Base-by-base conservation (phyloP, 2,329 filamentous ascomycete genomes). In the Sporothrix globosa region DNA sequence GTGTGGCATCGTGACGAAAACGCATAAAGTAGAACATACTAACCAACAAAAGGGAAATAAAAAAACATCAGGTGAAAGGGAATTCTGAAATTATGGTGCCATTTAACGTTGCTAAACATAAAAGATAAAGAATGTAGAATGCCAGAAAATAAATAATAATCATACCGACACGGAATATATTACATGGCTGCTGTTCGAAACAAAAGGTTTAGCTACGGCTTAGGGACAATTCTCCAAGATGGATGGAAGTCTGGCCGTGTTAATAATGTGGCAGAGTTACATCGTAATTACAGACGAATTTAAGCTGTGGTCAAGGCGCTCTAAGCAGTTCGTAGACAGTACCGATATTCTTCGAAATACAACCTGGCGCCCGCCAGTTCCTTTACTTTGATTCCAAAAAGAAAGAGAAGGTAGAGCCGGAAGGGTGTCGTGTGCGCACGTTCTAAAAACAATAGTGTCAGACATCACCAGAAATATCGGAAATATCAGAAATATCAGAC, bases 1-100 rank as follows among this genome's bases (percentile, higher is more conserved):
- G 58, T 63, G 58, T 63, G 58, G 58, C 58, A 63, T 65, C 61
- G 61, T 48, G 41, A 65, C 61, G 48, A 60, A 63, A 63, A 27
- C 17, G 46, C 21, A n/a, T 9, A 30, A 44, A 48, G 21, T 3
- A 63, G 41, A 50, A 65, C 13, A 44, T 11, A 65, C 14, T 9
- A 19, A 50, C 48, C 17, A 56, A 30, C 56, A 17, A 4, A 10
- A 61, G 39, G 21, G 4, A 21, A 46, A 61, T 41, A 17, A 9
- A 6, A 58, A 17, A 53, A 27, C 44, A 48, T 9, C 0, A 41
- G 53, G 41, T n/a, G n/a, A 24, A 4, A 21, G n/a, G 48, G 5
- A 44, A 17, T 5, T 24, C 10, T 19, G 7, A 14, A 48, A 34
- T 21, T 58, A 53, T 67, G 19, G 46, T 30, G 11, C 19, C 48